These are phyloP conservation scores for Echria macrotheca DNA, from an alignment of 495 filamentous ascomycete species.

Conservation along the genomic window DNA sequence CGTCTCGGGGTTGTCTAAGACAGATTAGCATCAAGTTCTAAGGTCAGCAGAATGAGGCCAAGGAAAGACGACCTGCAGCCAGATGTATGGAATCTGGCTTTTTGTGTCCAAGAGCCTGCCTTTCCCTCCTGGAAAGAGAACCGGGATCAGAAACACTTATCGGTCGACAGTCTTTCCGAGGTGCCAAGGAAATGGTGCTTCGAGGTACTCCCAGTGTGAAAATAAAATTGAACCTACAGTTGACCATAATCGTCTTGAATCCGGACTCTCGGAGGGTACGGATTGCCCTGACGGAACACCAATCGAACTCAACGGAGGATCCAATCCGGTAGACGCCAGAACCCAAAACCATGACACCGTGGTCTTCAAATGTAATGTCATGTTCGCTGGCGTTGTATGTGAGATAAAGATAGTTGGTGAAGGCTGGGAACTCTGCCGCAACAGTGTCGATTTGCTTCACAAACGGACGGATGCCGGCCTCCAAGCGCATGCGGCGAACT, in stretches of 20 bases:
- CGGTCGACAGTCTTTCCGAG: no score
- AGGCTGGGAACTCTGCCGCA: conserved; percentile 91
- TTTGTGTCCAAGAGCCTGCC: no score
- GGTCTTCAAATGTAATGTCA: conserved; percentile 78
- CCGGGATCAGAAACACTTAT: no score
- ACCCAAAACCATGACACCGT: conserved; percentile 91
- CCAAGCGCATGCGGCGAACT: conserved; percentile 71
- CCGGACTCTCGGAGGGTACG: conserved; percentile 83
- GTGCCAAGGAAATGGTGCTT: no score
- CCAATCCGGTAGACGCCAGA: conserved; percentile 98
- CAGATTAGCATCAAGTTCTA: conserved; percentile 2
- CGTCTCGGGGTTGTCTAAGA: conserved; percentile 87
- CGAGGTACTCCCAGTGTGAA: no score
- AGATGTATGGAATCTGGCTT: no score
- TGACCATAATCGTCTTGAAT: conserved; percentile 97
- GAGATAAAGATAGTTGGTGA: conserved; percentile 94
- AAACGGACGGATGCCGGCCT: conserved; percentile 77
- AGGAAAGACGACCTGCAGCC: no score
- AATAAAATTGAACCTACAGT: no score
- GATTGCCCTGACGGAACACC: conserved; percentile 96
- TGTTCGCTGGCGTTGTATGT: conserved; percentile 91
- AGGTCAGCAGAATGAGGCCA: neutral
- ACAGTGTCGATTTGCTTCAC: conserved; percentile 99
- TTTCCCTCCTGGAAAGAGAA: no score
- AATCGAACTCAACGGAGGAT: conserved; percentile 97